Base-by-base conservation (phyloP, 352 stramenopile genomes). In the Phytophthora nicotianae region DNA sequence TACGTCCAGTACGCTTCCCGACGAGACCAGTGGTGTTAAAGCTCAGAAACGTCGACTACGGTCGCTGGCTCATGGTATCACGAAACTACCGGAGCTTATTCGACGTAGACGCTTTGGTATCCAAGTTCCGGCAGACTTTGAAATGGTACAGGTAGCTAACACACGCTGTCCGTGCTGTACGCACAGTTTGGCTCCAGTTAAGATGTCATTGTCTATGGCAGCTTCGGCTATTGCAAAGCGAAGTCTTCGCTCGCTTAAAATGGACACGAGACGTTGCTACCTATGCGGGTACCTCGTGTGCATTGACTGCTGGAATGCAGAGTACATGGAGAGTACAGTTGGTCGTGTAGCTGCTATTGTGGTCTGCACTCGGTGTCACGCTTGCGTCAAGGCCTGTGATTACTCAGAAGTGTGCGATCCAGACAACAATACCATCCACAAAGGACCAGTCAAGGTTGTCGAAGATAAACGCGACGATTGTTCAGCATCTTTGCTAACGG, bases 141-240 rank as follows among this genome's bases (percentile, higher is more conserved):
- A 50, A 1, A 21, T 24, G 6, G 41, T 72, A 6, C 52, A 69
- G 17, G 54, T 57, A 0, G 23, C 47, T 7, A 72, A 72, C 14
- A 41, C 52, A 1, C 65, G 65, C 2, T 72, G 65, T 43, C 62
- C 70, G 49, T 71, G 68, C 47, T 88, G 79, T 47, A 77, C 62
- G 4, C 41, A 37, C 24, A 61, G 57, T 26, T 55, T 86, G 20
- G 46, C 65, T 8, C 19, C 59, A 3, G 55, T 79, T 5, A 77
- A 73, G 20, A 37, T 63, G 3, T 21, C 56, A 4, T 40, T 53
- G 16, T 21, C 47, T 3, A 38, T 38, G 10, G 32, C 32, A n/a
- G 32, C 32, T 10, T 38, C 32, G 5, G 32, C 32, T 3, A 38
- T 38, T 5, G 32, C 32, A n/a, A 38, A 38, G n/a, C 32, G 32